Evolutionary conservation across 495 filamentous ascomycete species (phyloP).

Genomic region (Tirmania nivea): DNA sequence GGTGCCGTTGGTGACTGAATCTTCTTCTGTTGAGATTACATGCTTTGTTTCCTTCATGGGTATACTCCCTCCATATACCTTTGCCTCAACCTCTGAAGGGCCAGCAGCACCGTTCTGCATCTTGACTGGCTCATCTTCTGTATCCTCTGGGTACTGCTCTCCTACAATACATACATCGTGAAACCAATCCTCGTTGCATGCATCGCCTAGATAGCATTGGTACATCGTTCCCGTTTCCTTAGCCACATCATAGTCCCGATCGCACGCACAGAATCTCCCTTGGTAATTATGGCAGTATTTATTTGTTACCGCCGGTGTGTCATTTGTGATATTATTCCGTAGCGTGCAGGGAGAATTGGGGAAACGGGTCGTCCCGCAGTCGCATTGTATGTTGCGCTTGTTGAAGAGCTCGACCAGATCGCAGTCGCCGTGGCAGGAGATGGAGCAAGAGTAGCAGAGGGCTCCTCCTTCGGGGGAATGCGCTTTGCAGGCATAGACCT

Average conservation of each 20-base stretch:
- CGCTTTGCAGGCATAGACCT: background rate
- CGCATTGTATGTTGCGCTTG: conserved; percentile 87
- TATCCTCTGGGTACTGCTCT: conserved; percentile 21
- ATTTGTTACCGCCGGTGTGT: conserved; percentile 53
- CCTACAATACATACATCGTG: conserved; percentile 89
- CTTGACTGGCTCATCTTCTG: background rate
- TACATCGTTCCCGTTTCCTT: conserved; percentile 97
- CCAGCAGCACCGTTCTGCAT: background rate
- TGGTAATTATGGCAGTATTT: conserved; percentile 87
- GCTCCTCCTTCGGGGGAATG: conserved; percentile 31
- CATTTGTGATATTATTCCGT: conserved; percentile 51
- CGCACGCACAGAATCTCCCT: conserved; percentile 82
- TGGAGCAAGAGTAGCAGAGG: conserved; percentile 90
- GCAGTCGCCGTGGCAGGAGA: conserved; percentile 90
- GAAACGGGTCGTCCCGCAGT: conserved; percentile 78
- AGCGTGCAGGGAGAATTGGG: conserved; percentile 40
- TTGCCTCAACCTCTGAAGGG: conserved; percentile 19
- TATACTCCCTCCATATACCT: conserved; percentile 4
- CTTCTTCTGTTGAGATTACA: background rate
- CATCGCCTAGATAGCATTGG: conserved; percentile 71
- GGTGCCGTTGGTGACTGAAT: background rate
- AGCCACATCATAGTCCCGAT: conserved; percentile 60
- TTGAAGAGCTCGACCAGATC: conserved; percentile 86
- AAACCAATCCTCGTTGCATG: conserved; percentile 97
- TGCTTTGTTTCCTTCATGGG: conserved; percentile 3